phyloP scores from a whole-genome alignment of 371 early-diverging fungal genomes.

The Mucor mucedo region DNA sequence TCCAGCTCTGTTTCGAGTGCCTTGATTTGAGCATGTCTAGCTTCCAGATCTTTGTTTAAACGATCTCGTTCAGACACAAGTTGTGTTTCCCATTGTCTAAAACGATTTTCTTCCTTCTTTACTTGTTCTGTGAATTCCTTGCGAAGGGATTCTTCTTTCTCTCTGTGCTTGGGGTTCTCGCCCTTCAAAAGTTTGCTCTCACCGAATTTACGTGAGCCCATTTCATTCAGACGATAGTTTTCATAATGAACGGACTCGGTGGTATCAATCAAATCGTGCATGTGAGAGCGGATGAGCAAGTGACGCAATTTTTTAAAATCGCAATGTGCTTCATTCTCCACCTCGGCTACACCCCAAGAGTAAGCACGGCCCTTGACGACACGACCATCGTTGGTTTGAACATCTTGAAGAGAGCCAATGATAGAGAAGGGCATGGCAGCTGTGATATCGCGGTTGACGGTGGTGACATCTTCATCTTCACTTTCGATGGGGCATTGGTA shows the following conservation, averaged over 20 bases:
- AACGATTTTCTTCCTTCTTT: constrained; percentile 87
- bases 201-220: constrained; percentile 83
- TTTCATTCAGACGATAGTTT: constrained; percentile 79
- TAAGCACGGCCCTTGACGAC: constrained; percentile 88
- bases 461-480: constrained; percentile 81
- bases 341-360: constrained; percentile 93
- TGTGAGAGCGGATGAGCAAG: constrained; percentile 90
- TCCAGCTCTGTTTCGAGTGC: constrained; percentile 88
- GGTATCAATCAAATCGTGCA: constrained; percentile 88
- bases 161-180: constrained; percentile 87
- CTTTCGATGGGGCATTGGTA: constrained; percentile 82
- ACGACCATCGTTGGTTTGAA: constrained; percentile 75
- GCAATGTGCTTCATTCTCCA: constrained; percentile 88
- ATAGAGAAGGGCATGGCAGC: constrained; percentile 94
- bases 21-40: constrained; percentile 91
- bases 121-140: constrained; percentile 94
- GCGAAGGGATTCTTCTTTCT: constrained; percentile 91
- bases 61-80: constrained; percentile 95
- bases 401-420: constrained; percentile 88
- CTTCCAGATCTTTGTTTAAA: constrained; percentile 95
- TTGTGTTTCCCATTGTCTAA: constrained; percentile 93
- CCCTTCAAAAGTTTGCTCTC: constrained; percentile 66
- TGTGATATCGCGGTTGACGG: constrained; percentile 79
- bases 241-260: constrained; percentile 94
- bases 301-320: constrained; percentile 94